Evolutionary conservation across 768 basidiomycete species (phyloP).

Genomic region (Filobasidium wieringae): DNA sequence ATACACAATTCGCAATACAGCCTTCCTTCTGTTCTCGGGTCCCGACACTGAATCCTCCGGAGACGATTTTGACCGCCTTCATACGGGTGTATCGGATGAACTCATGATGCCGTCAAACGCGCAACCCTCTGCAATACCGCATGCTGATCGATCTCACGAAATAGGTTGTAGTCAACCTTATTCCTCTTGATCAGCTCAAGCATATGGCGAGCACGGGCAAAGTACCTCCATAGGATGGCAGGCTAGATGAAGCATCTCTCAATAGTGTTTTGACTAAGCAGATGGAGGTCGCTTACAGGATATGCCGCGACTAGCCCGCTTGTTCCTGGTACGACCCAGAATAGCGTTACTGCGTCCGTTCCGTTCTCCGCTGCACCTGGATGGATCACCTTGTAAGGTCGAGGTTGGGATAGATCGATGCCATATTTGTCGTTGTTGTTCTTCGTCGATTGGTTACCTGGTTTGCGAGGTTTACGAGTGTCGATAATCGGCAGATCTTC

Average conservation of each 20-base stretch:
- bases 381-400: conserved; percentile 15
- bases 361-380: background rate
- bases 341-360: conserved; percentile 48
- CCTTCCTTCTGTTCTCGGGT: too few species aligned
- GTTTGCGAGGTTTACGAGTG: too few species aligned
- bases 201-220: background rate
- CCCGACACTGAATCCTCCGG: too few species aligned
- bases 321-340: conserved; percentile 66
- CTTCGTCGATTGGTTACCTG: background rate
- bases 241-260: background rate
- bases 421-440: background rate
- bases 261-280: background rate
- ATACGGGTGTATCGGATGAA: too few species aligned
- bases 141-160: background rate
- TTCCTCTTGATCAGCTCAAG: background rate
- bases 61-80: too few species aligned
- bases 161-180: background rate
- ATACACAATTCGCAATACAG: too few species aligned
- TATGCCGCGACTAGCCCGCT: conserved; percentile 61
- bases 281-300: conserved; percentile 45
- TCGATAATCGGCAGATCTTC: too few species aligned
- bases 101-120: too few species aligned
- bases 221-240: conserved; percentile 1
- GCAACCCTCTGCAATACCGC: too few species aligned
- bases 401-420: conserved; percentile 26